Evolutionary conservation across 148 eudicot genomes (phyloP), one percentile per base, ranked within the genome.

Genomic region (Amaranthus palmeri): DNA sequence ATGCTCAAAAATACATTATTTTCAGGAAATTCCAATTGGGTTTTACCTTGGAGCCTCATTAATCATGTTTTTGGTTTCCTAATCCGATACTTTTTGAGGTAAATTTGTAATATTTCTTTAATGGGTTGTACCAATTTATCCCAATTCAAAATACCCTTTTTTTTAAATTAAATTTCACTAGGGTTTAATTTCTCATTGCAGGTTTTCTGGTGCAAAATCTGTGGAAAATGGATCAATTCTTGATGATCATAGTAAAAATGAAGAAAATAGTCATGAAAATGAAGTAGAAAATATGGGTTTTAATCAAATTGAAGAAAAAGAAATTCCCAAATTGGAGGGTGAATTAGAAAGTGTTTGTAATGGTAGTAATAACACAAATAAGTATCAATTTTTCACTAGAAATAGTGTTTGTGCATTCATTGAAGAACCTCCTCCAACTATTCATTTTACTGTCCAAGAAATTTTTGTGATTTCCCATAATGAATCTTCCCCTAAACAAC

Each of bases 371-470:
- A 25, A 25, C 36, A 78, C 88, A 12, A 83, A 82, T 77, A 91
- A 85, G 82, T 89, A 77, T 69, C 81, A 89, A 69, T 75, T 83
- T 57, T 15, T 64, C 52, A 62, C 78, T 43, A 79, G 82, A 3
- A 71, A 85, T 75, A 79, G 85, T 84, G 69, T 84, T 7, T 75
- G 83, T 78, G 87, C 84, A 43, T 84, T 72, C 76, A 48, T 88
- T 46, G 87, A 84, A 74, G 77, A 85, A 61, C 87, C 97, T 60
- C 36, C 36, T 25, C 75, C 84, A 80, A 61, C 70, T 58, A 67
- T 63, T 56, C 86, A 79, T 67, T 89, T 86, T 76, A 66, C 78
- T 56, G 85, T 88, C 60, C 81, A 91, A 55, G 96, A 91, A 66
- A 61, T 88, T 80, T 86, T 76, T 74, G 69, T 80, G 17, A 73